Evolutionary conservation across 2,329 filamentous ascomycete genomes (phyloP).

Genomic region (Mycosphaerella arachidis): DNA sequence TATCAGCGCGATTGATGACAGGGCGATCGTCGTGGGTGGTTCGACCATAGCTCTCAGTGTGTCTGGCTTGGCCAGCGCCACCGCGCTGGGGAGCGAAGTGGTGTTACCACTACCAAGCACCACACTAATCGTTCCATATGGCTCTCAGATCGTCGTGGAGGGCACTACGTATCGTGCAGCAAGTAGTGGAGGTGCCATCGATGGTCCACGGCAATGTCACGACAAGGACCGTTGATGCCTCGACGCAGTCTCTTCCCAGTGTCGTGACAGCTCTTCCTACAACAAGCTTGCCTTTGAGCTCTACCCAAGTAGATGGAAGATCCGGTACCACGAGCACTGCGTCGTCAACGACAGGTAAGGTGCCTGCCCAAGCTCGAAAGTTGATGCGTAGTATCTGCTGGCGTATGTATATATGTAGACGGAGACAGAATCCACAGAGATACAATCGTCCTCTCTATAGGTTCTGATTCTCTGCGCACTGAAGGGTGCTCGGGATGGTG

Average conservation of each 20-base stretch:
- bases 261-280: background rate
- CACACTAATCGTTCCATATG: background rate
- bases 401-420: too few species aligned
- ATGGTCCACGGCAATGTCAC: background rate
- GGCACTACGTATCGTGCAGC: background rate
- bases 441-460: too few species aligned
- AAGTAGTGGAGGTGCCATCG: background rate
- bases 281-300: background rate
- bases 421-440: too few species aligned
- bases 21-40: background rate
- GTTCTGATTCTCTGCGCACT: too few species aligned
- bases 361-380: too few species aligned
- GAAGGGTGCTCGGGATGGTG: too few species aligned
- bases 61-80: background rate
- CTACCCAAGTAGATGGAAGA: background rate
- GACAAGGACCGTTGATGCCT: background rate
- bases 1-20: background rate
- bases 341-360: too few species aligned
- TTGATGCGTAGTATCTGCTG: too few species aligned
- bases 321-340: background rate
- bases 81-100: background rate
- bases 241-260: background rate
- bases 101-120: background rate
- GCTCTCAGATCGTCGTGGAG: background rate
- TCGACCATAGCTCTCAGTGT: background rate